Conservation (phyloP, 2,329 filamentous ascomycete genomes). For the Cladorrhinum sp. region DNA sequence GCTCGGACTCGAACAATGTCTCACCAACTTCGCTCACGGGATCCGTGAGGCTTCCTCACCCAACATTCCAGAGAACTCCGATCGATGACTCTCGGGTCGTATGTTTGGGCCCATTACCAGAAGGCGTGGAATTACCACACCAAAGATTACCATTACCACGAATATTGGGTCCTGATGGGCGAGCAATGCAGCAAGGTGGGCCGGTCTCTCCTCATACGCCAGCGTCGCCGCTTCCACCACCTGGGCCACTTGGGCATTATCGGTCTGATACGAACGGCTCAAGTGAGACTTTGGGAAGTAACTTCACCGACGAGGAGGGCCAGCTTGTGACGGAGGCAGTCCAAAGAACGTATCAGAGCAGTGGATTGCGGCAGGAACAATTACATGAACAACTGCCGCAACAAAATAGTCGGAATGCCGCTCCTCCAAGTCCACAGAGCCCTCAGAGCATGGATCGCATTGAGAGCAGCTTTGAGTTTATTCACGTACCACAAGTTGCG, state of each 20-base stretch:
- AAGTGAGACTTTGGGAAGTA: slow-evolving; percentile 52
- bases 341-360: background rate
- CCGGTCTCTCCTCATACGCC: slow-evolving; percentile 9
- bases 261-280: slow-evolving; percentile 27
- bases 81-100: slow-evolving; percentile 54
- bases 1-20: slow-evolving; percentile 29
- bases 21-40: slow-evolving; percentile 29
- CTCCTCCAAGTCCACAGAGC: slow-evolving; percentile 18
- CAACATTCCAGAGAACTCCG: slow-evolving; percentile 44
- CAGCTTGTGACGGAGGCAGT: background rate
- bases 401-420: background rate
- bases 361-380: background rate
- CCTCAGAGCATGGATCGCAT: slow-evolving; percentile 41
- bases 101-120: slow-evolving; percentile 54
- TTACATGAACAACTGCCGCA: background rate
- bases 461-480: slow-evolving; percentile 42
- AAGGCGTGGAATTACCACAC: slow-evolving; percentile 42
- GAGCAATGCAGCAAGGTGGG: slow-evolving; percentile 4
- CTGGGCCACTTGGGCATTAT: slow-evolving; percentile 16
- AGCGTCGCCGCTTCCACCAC: slow-evolving; percentile 18
- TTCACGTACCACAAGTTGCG: slow-evolving; percentile 52
- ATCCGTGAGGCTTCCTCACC: slow-evolving; percentile 33
- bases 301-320: slow-evolving; percentile 56
- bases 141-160: slow-evolving; percentile 30
- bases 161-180: slow-evolving; percentile 30